A percentile compares a stretch with the other conserved stretches of the same genome.
Evolutionary conservation across 2,329 filamentous ascomycete species (phyloP).

Genomic region (Xylariaceae sp.): DNA sequence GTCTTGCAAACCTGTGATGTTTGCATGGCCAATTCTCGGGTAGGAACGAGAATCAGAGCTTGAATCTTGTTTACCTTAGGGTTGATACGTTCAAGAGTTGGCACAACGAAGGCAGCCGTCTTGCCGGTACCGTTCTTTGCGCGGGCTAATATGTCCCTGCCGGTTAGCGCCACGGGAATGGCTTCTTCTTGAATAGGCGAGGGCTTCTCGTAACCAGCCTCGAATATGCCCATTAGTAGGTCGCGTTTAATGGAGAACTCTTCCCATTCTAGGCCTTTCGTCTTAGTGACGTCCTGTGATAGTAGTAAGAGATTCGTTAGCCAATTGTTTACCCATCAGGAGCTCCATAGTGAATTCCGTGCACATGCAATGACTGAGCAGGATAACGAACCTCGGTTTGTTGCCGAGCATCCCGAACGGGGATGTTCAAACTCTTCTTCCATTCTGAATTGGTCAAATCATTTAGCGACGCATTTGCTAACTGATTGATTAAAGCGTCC

Average conservation of each 20-base stretch:
- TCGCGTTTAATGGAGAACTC: conserved; percentile 94
- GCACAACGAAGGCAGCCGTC: conserved; percentile 96
- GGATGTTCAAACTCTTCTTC: conserved; percentile 68
- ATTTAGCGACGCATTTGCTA: conserved; percentile 39
- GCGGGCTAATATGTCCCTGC: conserved; percentile 88
- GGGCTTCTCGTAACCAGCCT: conserved; percentile 97
- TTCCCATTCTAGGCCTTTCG: conserved; percentile 96
- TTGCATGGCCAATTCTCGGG: conserved; percentile 92
- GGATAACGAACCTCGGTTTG: conserved; percentile 64
- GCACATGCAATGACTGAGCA: background rate
- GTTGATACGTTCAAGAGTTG: conserved; percentile 91
- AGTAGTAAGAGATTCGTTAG: conserved; percentile 4
- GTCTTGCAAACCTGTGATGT: conserved; percentile 99
- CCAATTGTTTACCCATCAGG: conserved; percentile 13
- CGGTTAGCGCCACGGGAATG: conserved; percentile 91
- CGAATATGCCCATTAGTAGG: conserved; percentile 97
- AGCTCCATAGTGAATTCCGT: background rate
- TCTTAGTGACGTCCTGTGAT: conserved; percentile 87
- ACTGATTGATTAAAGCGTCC: conserved; percentile 30
- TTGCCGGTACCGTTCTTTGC: conserved; percentile 99
- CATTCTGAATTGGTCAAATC: conserved; percentile 54
- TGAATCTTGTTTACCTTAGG: conserved; percentile 95
- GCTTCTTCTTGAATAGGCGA: conserved; percentile 99
- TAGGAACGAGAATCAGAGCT: conserved; percentile 92
- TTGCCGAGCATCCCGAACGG: conserved; percentile 67